These are phyloP conservation scores for Saprolegnia diclina DNA, from an alignment of 352 stramenopile species.

Conservation along the genomic window DNA sequence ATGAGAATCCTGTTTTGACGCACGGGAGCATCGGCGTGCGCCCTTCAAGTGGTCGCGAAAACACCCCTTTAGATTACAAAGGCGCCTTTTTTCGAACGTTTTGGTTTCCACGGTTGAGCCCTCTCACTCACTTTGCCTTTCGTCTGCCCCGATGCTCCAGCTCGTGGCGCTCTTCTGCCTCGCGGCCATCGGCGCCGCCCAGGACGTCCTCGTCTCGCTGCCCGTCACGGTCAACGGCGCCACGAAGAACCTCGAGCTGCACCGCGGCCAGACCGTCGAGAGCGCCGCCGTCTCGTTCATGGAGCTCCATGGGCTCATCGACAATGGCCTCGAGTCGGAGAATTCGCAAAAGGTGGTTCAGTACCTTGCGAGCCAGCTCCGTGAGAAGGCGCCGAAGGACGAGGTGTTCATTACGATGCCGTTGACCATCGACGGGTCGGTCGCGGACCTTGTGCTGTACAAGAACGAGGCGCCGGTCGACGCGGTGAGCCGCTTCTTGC, in stretches of 20 bases:
- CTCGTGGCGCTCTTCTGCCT: not conserved
- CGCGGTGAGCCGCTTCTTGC: conserved; percentile 63
- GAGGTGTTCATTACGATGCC: conserved; percentile 62
- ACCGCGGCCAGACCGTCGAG: conserved; percentile 62
- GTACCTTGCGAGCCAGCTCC: conserved; percentile 58
- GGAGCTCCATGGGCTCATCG: conserved; percentile 49
- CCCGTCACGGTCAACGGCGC: conserved; percentile 57
- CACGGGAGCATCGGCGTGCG: not conserved
- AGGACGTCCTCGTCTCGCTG: conserved; percentile 66
- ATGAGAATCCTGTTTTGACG: not conserved
- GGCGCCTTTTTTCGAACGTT: conserved; percentile 9
- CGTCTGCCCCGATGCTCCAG: not conserved
- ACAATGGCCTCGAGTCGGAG: conserved; percentile 38
- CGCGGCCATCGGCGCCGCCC: conserved; percentile 26
- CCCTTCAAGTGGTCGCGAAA: not conserved
- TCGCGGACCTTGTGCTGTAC: conserved; percentile 50
- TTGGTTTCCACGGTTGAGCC: not conserved
- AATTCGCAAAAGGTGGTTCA: conserved; percentile 52
- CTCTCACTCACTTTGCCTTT: not conserved
- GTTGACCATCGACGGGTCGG: conserved; percentile 47
- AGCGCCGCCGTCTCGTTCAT: conserved; percentile 57
- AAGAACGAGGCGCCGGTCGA: conserved; percentile 50
- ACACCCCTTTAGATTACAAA: not conserved
- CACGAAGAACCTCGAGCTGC: conserved; percentile 52
- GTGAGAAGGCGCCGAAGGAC: conserved; percentile 30